These are phyloP conservation scores for Macrotyloma uniflorum DNA, from an alignment of 306 rosid species.

Conservation along the genomic window DNA sequence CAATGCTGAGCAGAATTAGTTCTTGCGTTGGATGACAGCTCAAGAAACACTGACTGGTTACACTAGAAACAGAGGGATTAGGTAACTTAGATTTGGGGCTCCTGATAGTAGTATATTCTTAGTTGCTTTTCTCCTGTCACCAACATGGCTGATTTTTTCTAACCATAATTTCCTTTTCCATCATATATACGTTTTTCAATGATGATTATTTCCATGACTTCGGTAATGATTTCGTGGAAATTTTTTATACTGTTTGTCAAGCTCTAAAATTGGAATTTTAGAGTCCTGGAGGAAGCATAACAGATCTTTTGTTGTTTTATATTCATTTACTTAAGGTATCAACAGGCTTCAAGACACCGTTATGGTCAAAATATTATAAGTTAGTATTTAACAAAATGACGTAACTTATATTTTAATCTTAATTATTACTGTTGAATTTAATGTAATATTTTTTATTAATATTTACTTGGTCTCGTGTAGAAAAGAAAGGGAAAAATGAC, in stretches of 20 bases:
- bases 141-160: neutral
- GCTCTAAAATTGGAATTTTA: neutral
- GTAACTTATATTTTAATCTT: too few species aligned
- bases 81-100: neutral
- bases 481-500: too few species aligned
- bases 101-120: neutral
- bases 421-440: neutral
- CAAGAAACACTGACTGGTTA: slow-evolving; percentile 6
- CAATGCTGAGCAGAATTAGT: neutral
- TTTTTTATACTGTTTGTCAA: neutral
- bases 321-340: neutral
- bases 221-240: neutral
- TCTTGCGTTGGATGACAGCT: neutral
- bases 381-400: neutral
- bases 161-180: neutral
- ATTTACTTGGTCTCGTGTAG: neutral
- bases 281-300: neutral
- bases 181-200: neutral
- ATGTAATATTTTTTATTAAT: neutral
- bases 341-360: neutral
- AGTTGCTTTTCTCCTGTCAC: slow-evolving; percentile 16
- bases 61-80: neutral
- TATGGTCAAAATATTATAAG: neutral
- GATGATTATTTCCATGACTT: neutral
- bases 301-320: neutral